A percentile compares a stretch with the other conserved stretches of the same genome.
Conservation (phyloP, 2,329 filamentous ascomycete genomes). For the Trichoderma guizhouense region DNA sequence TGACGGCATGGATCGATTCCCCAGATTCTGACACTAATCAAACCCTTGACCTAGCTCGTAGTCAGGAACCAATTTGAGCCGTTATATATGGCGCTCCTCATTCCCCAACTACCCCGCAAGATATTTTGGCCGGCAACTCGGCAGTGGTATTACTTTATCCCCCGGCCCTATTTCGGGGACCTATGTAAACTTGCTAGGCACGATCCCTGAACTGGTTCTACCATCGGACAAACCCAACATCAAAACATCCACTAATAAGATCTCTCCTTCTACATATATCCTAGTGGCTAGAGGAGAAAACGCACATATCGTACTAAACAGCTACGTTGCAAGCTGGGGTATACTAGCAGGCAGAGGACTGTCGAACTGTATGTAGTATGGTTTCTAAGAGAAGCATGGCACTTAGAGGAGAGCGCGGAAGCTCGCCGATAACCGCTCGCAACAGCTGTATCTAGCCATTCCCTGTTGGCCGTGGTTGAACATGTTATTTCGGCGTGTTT, state of each 20-base stretch:
- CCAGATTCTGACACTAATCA: not conserved
- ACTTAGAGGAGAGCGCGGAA: not conserved
- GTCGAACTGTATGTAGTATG: not conserved
- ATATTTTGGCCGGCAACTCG: not conserved
- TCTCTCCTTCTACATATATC: slow-evolving; percentile 2
- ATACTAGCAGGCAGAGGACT: not conserved
- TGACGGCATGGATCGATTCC: not conserved
- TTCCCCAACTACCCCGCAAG: not conserved
- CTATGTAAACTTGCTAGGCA: not conserved
- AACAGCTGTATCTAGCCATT: not conserved
- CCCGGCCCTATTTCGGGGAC: slow-evolving; percentile 3
- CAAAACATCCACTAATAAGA: not conserved
- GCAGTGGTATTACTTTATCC: not conserved
- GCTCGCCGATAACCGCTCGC: not conserved
- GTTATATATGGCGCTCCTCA: not conserved
- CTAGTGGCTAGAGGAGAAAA: not conserved
- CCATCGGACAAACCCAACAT: not conserved
- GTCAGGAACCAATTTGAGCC: not conserved
- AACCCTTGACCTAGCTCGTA: not conserved
- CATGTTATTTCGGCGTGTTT: not conserved
- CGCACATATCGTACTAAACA: not conserved
- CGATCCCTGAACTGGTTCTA: not conserved
- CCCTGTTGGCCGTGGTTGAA: not conserved
- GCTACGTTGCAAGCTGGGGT: not conserved
- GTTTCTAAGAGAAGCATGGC: not conserved